Evolutionary conservation across 345 rosid species (phyloP).

Genomic region (Hibiscus syriacus): DNA sequence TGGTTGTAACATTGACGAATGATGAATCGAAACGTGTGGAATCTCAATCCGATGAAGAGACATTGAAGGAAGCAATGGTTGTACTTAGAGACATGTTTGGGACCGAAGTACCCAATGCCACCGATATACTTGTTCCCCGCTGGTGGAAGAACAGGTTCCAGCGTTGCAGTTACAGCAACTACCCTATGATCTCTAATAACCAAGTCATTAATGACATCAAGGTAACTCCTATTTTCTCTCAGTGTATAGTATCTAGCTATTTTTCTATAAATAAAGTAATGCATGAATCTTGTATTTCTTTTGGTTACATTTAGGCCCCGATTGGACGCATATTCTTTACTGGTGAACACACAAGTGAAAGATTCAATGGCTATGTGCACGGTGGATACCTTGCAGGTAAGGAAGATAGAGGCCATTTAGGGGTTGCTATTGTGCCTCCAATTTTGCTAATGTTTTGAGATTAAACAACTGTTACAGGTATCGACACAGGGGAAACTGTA

Average conservation of each 20-base stretch:
- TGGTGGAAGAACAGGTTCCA: conserved; percentile 99
- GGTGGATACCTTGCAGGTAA: conserved; percentile 91
- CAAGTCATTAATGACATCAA: conserved; percentile 46
- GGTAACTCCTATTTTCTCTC: too few species aligned
- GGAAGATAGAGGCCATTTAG: neutral
- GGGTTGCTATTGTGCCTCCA: neutral
- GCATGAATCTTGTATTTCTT: too few species aligned
- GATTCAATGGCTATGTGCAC: conserved; percentile 86
- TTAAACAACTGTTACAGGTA: conserved; percentile 36
- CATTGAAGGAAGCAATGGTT: conserved; percentile 74
- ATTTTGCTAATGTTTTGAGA: neutral
- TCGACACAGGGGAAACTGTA: conserved; percentile 56
- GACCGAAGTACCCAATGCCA: conserved; percentile 65
- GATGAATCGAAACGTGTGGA: conserved; percentile 92
- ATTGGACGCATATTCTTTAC: conserved; percentile 80
- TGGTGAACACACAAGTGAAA: conserved; percentile 94
- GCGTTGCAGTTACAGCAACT: conserved; percentile 97
- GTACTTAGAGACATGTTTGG: conserved; percentile 97
- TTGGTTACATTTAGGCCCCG: conserved; percentile 52
- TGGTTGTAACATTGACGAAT: conserved; percentile 92
- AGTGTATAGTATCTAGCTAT: too few species aligned
- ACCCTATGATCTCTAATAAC: conserved; percentile 67
- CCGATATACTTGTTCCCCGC: conserved; percentile 76
- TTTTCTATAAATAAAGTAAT: too few species aligned
- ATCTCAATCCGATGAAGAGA: conserved; percentile 71